phyloP scores from a whole-genome alignment of 495 filamentous ascomycete species.

The Xylaria sp. region DNA sequence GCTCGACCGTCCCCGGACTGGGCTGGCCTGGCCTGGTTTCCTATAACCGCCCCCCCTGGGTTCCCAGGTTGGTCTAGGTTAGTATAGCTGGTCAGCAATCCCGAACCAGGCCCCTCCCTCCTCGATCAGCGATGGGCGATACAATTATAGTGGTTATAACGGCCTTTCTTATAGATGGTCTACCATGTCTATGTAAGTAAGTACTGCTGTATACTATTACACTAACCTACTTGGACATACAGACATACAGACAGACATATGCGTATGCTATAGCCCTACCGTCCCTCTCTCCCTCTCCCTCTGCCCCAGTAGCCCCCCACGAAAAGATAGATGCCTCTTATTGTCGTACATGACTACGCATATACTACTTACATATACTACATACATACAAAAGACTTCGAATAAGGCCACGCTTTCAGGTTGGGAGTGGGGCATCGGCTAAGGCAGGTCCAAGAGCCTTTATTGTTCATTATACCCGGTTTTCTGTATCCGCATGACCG shows the following conservation, averaged over 20 bases:
- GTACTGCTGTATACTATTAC: neutral
- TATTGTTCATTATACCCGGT: constrained; percentile 26
- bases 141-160: constrained; percentile 16
- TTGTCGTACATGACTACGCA: neutral
- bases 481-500: constrained; percentile 25
- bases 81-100: constrained; percentile 13
- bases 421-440: constrained; percentile 1
- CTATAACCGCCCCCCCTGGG: constrained; percentile 5
- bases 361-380: too few species aligned
- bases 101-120: constrained; percentile 11
- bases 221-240: too few species aligned
- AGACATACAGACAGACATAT: too few species aligned
- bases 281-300: neutral
- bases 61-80: too few species aligned
- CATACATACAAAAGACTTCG: neutral
- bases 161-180: constrained; percentile 7
- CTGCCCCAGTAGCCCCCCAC: constrained; percentile 12
- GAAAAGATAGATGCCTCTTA: neutral
- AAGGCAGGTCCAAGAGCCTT: constrained; percentile 17
- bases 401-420: constrained; percentile 1
- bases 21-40: constrained; percentile 2
- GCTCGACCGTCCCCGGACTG: neutral
- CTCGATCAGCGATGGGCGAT: too few species aligned
- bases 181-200: neutral
- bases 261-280: constrained; percentile 7